Evolutionary conservation across 2,329 filamentous ascomycete species (phyloP), one percentile per base, ranked within the genome.

Genomic region (Epichloe sp.): DNA sequence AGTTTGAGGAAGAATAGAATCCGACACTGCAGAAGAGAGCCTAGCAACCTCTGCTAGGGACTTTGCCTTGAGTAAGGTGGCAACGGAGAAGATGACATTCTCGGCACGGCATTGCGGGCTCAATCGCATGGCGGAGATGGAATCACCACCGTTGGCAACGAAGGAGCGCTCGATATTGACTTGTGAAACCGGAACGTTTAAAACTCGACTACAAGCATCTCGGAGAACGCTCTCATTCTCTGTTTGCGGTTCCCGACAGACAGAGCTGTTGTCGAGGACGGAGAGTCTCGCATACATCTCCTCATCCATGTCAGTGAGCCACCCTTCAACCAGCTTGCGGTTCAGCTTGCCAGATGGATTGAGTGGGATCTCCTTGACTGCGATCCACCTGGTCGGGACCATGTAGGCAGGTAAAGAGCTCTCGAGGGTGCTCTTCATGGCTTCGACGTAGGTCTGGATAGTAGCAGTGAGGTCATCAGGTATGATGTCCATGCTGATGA

Each of bases 101-200:
- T 60, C 58, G 6, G 62, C 59, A 8, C 64, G 62, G 38, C 65
- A 67, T 3, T 62, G 59, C 12, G 75, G 70, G 5, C 65, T 62
- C 12, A 72, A 59, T 10, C 65, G 62, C 60, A 74, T 74, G 2
- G 71, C 70, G 2, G 60, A 59, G 35, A 74, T 71, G 14, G 71
- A 73, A 47, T 74, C 71, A 2, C 71, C 71, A 3, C 71, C 71
- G 0, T 72, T 58, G 4, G 58, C 56, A 14, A 71, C 61, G 45
- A 74, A 72, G 43, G 63, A 63, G 40, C 63, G 60, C 10, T 64
- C 60, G 0, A 60, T 47, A 0, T 62, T 58, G 19, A 68, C 58
- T 2, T 63, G 56, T 0, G 59, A 58, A 0, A 61, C 54, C 0
- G 63, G 51, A 3, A 71, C 53, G 44, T 69, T 66, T 11, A 76